Base-by-base conservation (phyloP, 345 rosid genomes). In the Isatis tinctoria region DNA sequence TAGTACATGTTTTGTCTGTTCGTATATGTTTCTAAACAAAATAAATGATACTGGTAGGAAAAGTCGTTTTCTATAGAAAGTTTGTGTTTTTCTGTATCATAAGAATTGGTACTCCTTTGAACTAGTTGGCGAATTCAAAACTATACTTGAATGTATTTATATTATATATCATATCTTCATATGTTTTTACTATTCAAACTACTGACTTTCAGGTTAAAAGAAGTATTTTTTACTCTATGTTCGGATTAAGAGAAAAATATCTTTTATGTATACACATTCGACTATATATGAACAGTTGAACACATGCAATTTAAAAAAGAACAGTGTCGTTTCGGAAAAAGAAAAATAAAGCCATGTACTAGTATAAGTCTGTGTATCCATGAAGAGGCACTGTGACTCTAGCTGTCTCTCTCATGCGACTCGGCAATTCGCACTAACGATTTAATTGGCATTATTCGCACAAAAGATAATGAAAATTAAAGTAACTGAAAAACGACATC, bases 311-410 rank as follows among this genome's bases (percentile, higher is more conserved):
- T 17, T 30, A n/a, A 28, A 17, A 32, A 58, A 70, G 3, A 47
- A 4, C 3, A 60, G 35, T 48, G n/a, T 60, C 54, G 40, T 26
- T 72, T 40, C 12, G 12, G 2, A 36, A 36, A 36, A 10, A 36
- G 2, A 43, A 5, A 30, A 30, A 4, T 1, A 44, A 56, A 62
- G 66, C 22, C 59, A 70, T 44, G 62, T 36, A 45, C 54, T 36
- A n/a, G n/a, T n/a, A 56, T 66, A 33, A 13, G 51, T 60, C n/a
- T 41, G 70, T 73, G 70, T 62, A 52, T 52, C 16, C 67, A 39
- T 73, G 77, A 73, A 73, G 77, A 68, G 79, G 39, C 79, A 68
- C 56, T 14, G 74, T 67, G 73, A 20, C 74, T 67, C 61, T 74
- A 60, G 10, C 1, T 67, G 79, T 60, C 79, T 49, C 79, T 61